These are phyloP conservation scores for Saccharomycopsis microspora DNA, from an alignment of 805 yeast genomes.

Conservation along the genomic window DNA sequence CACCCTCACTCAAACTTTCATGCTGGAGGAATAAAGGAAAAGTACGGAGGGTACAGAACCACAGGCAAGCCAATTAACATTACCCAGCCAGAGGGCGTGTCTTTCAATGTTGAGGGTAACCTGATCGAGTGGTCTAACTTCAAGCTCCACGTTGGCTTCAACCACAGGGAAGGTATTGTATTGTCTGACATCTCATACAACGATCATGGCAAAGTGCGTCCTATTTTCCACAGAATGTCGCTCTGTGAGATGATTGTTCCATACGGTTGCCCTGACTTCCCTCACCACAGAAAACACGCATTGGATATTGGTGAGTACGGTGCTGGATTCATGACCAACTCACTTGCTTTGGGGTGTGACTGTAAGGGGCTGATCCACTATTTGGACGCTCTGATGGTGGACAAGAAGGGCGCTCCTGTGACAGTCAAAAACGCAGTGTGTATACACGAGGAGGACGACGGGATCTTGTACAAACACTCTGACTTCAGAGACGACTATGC, in stretches of 20 bases:
- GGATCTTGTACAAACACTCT: slow-evolving; percentile 68
- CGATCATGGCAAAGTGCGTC: slow-evolving; percentile 64
- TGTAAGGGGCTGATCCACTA: slow-evolving; percentile 82
- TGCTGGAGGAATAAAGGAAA: slow-evolving; percentile 49
- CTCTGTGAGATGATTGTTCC: slow-evolving; percentile 80
- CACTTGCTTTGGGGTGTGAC: slow-evolving; percentile 69
- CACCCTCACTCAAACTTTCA: slow-evolving; percentile 61
- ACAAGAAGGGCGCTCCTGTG: slow-evolving; percentile 55
- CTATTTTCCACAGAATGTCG: slow-evolving; percentile 70
- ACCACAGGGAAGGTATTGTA: slow-evolving; percentile 78
- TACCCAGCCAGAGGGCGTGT: slow-evolving; percentile 76
- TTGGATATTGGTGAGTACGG: slow-evolving; percentile 83
- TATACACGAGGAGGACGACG: slow-evolving; percentile 82
- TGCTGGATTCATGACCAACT: slow-evolving; percentile 79
- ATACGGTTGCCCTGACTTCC: slow-evolving; percentile 68
- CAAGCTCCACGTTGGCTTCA: slow-evolving; percentile 71
- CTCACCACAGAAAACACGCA: slow-evolving; percentile 80
- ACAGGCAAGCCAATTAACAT: slow-evolving; percentile 57
- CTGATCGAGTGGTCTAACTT: slow-evolving; percentile 70
- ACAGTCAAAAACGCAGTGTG: slow-evolving; percentile 71
- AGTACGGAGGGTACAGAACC: slow-evolving; percentile 52
- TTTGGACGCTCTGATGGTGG: slow-evolving; percentile 66
- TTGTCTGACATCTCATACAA: slow-evolving; percentile 62
- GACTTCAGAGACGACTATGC: slow-evolving; percentile 74
- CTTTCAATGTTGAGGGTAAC: slow-evolving; percentile 60